Conservation (phyloP, 768 basidiomycete species). For the Boletus rex-veris region DNA sequence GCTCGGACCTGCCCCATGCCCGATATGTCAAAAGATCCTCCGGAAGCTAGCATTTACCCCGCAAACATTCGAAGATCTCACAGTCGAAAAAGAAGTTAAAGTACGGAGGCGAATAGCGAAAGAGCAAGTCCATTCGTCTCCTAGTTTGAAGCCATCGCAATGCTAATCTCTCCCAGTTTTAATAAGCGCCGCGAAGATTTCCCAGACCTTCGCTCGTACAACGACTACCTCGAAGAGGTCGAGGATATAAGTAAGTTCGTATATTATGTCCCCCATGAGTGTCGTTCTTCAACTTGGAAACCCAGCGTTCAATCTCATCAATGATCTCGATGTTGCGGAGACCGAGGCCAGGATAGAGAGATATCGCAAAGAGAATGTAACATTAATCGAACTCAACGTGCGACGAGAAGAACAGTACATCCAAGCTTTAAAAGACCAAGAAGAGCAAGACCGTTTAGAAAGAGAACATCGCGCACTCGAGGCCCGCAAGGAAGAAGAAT, state of each 20-base stretch:
- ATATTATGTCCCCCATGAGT: background rate
- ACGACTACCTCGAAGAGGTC: conserved; percentile 94
- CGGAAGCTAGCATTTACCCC: conserved; percentile 94
- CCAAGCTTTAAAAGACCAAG: conserved; percentile 69
- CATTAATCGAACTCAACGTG: conserved; percentile 77
- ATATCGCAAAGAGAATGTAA: conserved; percentile 78
- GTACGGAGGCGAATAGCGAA: conserved; percentile 83
- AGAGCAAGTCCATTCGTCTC: conserved; percentile 52
- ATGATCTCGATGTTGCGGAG: conserved; percentile 73
- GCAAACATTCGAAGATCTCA: conserved; percentile 90
- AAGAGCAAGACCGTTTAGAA: conserved; percentile 72
- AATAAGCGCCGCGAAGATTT: conserved; percentile 95
- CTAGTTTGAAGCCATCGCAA: background rate
- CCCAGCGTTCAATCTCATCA: conserved; percentile 91
- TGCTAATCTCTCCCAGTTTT: conserved; percentile 53
- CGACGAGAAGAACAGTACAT: conserved; percentile 78
- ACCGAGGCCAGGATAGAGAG: conserved; percentile 82
- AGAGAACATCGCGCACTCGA: conserved; percentile 67
- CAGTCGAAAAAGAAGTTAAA: conserved; percentile 92
- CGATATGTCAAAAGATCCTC: conserved; percentile 82
- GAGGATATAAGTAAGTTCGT: conserved; percentile 75
- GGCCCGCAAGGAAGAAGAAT: conserved; percentile 63
- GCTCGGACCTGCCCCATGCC: conserved; percentile 93
- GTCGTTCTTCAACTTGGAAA: background rate
- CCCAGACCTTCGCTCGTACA: conserved; percentile 70